Conservation (phyloP, 352 stramenopile species). For the Phytopythium cucurbitacearum region DNA sequence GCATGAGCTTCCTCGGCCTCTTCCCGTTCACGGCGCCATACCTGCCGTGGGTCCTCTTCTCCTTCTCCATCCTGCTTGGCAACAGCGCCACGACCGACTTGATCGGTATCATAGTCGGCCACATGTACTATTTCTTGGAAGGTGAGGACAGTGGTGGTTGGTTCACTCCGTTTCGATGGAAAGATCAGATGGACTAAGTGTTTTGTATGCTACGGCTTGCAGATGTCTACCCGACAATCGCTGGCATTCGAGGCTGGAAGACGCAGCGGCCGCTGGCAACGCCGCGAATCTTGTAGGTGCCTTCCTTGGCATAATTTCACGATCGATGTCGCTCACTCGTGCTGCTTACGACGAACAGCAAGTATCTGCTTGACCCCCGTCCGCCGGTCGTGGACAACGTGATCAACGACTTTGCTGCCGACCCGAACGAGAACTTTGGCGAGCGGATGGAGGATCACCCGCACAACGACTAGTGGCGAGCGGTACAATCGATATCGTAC, state of each 20-base stretch:
- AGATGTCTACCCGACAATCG: slow-evolving; percentile 98
- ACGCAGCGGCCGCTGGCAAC: slow-evolving; percentile 89
- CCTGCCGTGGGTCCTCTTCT: slow-evolving; percentile 97
- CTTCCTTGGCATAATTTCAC: slow-evolving; percentile 1
- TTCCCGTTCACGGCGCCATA: slow-evolving; percentile 98
- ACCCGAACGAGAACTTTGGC: slow-evolving; percentile 36
- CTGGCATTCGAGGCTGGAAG: slow-evolving; percentile 94
- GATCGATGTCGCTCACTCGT: not conserved
- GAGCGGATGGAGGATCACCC: slow-evolving; percentile 29
- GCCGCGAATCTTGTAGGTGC: slow-evolving; percentile 85
- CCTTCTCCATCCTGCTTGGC: slow-evolving; percentile 94
- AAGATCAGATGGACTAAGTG: not conserved
- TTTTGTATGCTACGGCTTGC: slow-evolving; percentile 2
- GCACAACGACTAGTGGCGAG: slow-evolving; percentile 41
- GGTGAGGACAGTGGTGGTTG: slow-evolving; percentile 18
- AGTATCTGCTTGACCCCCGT: slow-evolving; percentile 59
- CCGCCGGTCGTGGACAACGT: slow-evolving; percentile 39
- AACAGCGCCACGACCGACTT: slow-evolving; percentile 95
- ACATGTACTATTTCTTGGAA: slow-evolving; percentile 99
- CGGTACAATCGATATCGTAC: too few relatives aligned
- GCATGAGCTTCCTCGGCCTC: slow-evolving; percentile 97
- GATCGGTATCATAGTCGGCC: slow-evolving; percentile 98
- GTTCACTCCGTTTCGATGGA: not conserved
- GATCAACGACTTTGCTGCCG: slow-evolving; percentile 50
- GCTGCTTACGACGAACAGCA: slow-evolving; percentile 18